Conservation (phyloP, 495 filamentous ascomycete species). For the Apodospora peruviana region DNA sequence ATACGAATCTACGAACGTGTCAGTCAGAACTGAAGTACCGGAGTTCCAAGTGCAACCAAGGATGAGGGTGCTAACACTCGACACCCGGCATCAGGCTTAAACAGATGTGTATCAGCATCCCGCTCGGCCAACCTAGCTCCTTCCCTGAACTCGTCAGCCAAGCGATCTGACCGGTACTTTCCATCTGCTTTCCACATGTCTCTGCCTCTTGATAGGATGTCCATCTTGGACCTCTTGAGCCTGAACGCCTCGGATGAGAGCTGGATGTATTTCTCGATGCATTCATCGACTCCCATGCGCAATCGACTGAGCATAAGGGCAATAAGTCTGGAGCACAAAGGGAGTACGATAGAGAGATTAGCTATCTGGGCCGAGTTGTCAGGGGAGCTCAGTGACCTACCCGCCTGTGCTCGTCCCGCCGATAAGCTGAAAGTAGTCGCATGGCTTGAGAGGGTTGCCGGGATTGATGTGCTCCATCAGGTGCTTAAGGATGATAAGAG, state of each 20-base stretch:
- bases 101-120: not conserved
- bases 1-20: not conserved
- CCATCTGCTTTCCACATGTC: not conserved
- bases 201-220: not conserved
- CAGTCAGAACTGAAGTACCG: too few relatives aligned
- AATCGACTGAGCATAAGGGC: constrained; percentile 11
- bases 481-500: constrained; percentile 41
- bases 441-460: constrained; percentile 38
- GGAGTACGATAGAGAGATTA: not conserved
- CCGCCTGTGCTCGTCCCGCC: constrained; percentile 23
- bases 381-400: not conserved
- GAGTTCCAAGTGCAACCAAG: not conserved
- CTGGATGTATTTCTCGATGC: not conserved
- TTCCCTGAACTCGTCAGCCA: not conserved
- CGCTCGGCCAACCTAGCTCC: not conserved
- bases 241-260: constrained; percentile 1
- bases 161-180: not conserved
- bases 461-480: constrained; percentile 41
- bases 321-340: not conserved
- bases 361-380: too few relatives aligned
- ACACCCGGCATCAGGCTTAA: not conserved
- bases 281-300: constrained; percentile 1
- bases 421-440: constrained; percentile 30
- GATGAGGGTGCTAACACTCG: not conserved
- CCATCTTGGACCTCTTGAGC: not conserved